These are phyloP conservation scores for Fusarium mundagurra DNA, from an alignment of 2,329 filamentous ascomycete species.

Conservation along the genomic window DNA sequence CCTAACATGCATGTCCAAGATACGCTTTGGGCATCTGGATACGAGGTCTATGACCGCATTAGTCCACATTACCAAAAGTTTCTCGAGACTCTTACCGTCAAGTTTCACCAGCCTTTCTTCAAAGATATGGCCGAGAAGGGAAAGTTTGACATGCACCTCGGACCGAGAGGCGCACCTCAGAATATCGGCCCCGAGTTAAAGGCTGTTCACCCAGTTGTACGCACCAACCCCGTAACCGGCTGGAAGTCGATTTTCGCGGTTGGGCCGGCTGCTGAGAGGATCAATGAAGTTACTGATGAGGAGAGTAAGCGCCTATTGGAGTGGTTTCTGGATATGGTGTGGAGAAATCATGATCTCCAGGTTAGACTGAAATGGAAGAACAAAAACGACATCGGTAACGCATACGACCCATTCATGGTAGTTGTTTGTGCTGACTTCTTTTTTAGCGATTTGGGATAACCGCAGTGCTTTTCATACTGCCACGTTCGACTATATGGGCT, in stretches of 20 bases:
- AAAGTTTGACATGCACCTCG: neutral
- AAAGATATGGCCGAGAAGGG: neutral
- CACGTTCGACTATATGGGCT: neutral
- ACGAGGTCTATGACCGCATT: neutral
- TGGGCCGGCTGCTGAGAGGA: neutral
- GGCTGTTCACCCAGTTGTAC: constrained; percentile 63
- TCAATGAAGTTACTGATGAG: neutral
- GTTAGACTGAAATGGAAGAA: neutral
- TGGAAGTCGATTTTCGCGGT: constrained; percentile 54
- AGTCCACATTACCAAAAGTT: neutral
- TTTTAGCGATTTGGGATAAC: neutral
- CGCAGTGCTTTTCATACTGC: neutral
- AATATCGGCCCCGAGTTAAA: constrained; percentile 60
- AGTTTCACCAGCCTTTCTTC: neutral
- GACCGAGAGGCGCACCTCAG: constrained; percentile 56
- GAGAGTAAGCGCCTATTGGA: neutral
- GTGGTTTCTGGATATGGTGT: neutral
- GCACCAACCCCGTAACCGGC: constrained; percentile 67
- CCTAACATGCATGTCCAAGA: neutral
- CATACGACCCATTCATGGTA: neutral
- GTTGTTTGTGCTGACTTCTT: neutral
- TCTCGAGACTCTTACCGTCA: neutral
- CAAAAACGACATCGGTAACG: neutral
- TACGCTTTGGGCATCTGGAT: neutral
- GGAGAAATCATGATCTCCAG: neutral